phyloP scores from a whole-genome alignment of 257 asterid species.

The Anisodus acutangulus region DNA sequence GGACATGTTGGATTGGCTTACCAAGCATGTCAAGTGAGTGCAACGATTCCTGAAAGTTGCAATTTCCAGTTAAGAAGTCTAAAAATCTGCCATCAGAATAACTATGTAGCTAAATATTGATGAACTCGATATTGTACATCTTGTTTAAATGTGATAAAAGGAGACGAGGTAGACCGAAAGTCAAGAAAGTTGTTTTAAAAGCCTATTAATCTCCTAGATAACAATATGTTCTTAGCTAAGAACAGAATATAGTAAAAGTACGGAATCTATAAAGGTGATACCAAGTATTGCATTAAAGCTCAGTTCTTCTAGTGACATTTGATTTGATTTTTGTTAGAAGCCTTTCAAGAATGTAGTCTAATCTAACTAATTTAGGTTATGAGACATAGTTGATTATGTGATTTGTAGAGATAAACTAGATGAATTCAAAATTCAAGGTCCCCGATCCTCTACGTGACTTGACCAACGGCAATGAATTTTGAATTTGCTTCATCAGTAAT shows the following conservation, averaged over 20 bases:
- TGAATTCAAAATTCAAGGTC: background rate
- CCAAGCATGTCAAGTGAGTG: conserved; percentile 45
- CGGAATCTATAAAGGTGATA: background rate
- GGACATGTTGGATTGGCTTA: conserved; percentile 57
- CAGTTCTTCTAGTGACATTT: background rate
- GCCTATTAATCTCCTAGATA: background rate
- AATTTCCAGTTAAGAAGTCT: background rate
- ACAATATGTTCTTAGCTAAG: background rate
- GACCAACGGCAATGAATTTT: background rate
- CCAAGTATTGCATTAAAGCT: background rate
- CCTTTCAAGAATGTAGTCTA: background rate
- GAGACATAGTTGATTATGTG: background rate
- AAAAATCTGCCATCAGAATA: background rate
- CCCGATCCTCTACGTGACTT: conserved; percentile 9
- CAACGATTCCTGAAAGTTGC: background rate
- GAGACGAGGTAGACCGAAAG: background rate
- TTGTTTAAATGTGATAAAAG: background rate
- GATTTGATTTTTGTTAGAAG: background rate
- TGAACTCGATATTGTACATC: background rate
- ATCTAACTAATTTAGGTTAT: background rate
- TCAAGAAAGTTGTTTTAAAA: background rate
- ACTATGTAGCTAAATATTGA: background rate
- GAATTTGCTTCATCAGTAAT: background rate
- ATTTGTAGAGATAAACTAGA: conserved; percentile 15
- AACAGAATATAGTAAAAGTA: background rate